Percentiles rank a stretch among this genome's conserved stretches.
These are phyloP conservation scores for Fusarium burgessii DNA, from an alignment of 2,329 filamentous ascomycete species.

Conservation along the genomic window DNA sequence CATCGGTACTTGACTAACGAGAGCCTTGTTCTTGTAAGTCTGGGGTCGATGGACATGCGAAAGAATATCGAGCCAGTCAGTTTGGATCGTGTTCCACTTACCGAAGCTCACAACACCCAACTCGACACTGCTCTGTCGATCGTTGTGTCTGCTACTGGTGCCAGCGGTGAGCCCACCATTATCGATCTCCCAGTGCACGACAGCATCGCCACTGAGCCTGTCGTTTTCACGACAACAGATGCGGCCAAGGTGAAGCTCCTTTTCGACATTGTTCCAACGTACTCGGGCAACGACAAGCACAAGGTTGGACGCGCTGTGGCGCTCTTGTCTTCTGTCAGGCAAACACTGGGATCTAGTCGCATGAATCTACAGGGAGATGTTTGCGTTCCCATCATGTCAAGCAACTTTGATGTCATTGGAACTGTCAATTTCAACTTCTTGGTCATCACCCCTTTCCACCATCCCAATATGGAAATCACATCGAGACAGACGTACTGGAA, in stretches of 20 bases:
- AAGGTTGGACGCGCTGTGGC: conserved; percentile 92
- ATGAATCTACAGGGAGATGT: conserved; percentile 93
- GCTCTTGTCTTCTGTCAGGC: conserved; percentile 86
- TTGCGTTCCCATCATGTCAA: conserved; percentile 89
- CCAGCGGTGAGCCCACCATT: conserved; percentile 85
- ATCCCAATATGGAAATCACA: conserved; percentile 93
- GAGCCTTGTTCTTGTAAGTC: conserved; percentile 89
- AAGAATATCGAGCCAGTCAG: conserved; percentile 84
- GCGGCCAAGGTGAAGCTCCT: conserved; percentile 85
- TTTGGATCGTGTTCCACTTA: conserved; percentile 87
- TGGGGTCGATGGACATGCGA: conserved; percentile 94
- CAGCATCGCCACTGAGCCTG: conserved; percentile 91
- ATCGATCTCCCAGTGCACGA: conserved; percentile 95
- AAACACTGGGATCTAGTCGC: conserved; percentile 83
- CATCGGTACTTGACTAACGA: conserved; percentile 93
- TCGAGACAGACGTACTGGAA: conserved; percentile 97
- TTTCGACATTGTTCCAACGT: conserved; percentile 96
- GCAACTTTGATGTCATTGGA: conserved; percentile 89
- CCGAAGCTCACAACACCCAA: conserved; percentile 90
- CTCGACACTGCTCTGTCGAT: conserved; percentile 94
- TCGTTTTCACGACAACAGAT: conserved; percentile 86
- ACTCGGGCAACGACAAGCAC: conserved; percentile 88
- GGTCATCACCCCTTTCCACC: conserved; percentile 92
- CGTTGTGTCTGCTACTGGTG: conserved; percentile 87
- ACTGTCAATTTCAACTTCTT: conserved; percentile 97